phyloP scores from a whole-genome alignment of 2,329 filamentous ascomycete species.

The Diaporthe capsici region DNA sequence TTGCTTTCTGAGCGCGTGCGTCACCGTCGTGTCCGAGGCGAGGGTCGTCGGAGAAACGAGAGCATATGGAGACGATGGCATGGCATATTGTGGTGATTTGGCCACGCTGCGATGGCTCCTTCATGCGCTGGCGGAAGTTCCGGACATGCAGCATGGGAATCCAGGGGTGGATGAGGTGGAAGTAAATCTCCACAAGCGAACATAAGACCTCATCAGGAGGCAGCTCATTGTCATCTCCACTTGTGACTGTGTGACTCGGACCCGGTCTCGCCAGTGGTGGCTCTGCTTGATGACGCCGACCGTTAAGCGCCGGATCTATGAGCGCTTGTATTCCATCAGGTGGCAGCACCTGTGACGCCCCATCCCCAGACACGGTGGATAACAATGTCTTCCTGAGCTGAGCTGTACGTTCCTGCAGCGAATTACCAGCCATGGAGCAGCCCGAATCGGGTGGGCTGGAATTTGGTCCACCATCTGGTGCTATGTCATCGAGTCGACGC shows the following conservation, averaged over 20 bases:
- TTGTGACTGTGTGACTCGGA: no score
- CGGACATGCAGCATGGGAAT: constrained; percentile 54
- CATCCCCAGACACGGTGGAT: background rate
- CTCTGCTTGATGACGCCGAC: background rate
- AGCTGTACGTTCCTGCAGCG: background rate
- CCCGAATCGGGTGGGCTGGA: background rate
- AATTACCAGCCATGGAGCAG: background rate
- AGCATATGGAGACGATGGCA: constrained; percentile 51
- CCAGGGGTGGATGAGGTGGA: constrained; percentile 55
- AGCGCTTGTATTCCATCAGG: background rate
- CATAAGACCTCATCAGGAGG: constrained; percentile 52
- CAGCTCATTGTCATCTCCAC: constrained; percentile 21
- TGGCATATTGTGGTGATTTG: constrained; percentile 52
- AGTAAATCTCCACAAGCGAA: constrained; percentile 53
- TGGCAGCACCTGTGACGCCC: background rate
- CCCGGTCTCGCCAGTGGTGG: background rate
- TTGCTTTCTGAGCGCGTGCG: constrained; percentile 38
- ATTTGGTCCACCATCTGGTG: background rate
- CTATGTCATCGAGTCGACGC: constrained; percentile 32
- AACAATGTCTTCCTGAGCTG: background rate
- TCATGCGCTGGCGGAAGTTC: constrained; percentile 46
- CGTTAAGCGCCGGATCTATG: background rate
- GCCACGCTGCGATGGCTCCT: constrained; percentile 43
- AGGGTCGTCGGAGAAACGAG: constrained; percentile 48
- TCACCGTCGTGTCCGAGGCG: constrained; percentile 47